These are phyloP conservation scores for Antitrichia curtipendula DNA, from an alignment of 225 moss, liverwort and hornwort species.

Conservation along the genomic window DNA sequence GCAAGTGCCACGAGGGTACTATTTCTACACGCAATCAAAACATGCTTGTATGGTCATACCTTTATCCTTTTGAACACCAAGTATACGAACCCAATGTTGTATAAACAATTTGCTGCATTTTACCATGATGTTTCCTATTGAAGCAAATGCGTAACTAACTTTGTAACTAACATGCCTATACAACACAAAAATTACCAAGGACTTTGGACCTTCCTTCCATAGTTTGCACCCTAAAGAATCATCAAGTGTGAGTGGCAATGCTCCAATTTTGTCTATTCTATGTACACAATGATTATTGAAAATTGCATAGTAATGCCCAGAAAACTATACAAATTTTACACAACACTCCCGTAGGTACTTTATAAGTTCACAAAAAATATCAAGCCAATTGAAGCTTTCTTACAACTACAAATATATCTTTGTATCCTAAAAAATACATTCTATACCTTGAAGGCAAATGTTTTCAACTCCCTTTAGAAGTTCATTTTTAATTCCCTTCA, in stretches of 20 bases:
- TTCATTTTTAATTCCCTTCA: background rate
- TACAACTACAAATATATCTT: background rate
- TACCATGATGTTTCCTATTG: background rate
- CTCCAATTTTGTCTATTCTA: background rate
- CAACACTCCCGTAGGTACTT: background rate
- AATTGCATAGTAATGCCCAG: rapidly evolving
- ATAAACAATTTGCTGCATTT: background rate
- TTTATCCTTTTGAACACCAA: background rate
- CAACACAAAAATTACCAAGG: too few species aligned
- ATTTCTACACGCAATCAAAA: background rate
- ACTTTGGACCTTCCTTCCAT: too few species aligned
- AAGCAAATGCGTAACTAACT: background rate
- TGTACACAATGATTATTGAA: too few species aligned
- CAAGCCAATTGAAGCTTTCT: background rate
- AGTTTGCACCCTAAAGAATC: too few species aligned
- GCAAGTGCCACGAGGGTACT: background rate
- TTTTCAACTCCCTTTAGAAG: background rate
- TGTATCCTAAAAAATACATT: background rate
- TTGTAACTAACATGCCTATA: too few species aligned
- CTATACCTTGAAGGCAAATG: background rate
- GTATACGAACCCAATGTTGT: background rate
- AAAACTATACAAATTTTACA: background rate
- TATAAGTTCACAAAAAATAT: background rate
- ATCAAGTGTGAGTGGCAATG: background rate
- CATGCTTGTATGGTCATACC: background rate